Percentiles rank a stretch among this genome's conserved stretches.
These are phyloP conservation scores for Clarireedia hainanense DNA, from an alignment of 2,329 filamentous ascomycete genomes.

Conservation along the genomic window DNA sequence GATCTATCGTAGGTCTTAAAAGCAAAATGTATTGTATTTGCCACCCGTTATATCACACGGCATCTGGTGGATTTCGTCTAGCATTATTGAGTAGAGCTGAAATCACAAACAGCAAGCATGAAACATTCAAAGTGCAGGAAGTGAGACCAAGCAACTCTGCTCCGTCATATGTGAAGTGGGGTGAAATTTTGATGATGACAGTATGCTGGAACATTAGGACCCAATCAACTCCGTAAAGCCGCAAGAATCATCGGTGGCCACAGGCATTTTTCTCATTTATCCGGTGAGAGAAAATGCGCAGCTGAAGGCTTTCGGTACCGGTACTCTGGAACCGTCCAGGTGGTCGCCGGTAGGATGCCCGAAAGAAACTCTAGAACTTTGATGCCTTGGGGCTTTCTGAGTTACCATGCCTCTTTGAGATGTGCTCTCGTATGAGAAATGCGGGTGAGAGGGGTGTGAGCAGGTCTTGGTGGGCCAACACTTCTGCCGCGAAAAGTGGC, in stretches of 20 bases:
- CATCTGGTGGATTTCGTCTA: not conserved
- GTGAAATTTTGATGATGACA: not conserved
- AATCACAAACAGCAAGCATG: not conserved
- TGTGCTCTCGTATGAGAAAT: not conserved
- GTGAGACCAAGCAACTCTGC: constrained; percentile 2
- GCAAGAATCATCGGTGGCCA: not conserved
- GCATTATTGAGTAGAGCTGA: constrained; percentile 2
- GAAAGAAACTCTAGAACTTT: constrained; percentile 1
- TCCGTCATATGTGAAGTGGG: not conserved
- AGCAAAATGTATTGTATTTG: not conserved
- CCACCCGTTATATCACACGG: constrained; percentile 1
- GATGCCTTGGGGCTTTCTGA: not conserved
- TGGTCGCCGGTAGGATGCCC: not conserved
- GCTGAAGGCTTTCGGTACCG: constrained; percentile 9
- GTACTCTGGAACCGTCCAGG: not conserved
- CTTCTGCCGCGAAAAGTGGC: not conserved
- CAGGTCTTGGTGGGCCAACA: not conserved
- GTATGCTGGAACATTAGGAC: not conserved
- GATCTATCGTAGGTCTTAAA: constrained; percentile 30
- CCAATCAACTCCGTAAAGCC: constrained; percentile 1
- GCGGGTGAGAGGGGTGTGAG: not conserved
- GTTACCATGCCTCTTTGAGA: not conserved
- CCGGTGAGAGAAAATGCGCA: not conserved
- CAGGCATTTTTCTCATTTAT: not conserved
- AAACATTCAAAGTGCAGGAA: not conserved